phyloP scores from a whole-genome alignment of 2,329 filamentous ascomycete species.

The Aspergillus intermedius region DNA sequence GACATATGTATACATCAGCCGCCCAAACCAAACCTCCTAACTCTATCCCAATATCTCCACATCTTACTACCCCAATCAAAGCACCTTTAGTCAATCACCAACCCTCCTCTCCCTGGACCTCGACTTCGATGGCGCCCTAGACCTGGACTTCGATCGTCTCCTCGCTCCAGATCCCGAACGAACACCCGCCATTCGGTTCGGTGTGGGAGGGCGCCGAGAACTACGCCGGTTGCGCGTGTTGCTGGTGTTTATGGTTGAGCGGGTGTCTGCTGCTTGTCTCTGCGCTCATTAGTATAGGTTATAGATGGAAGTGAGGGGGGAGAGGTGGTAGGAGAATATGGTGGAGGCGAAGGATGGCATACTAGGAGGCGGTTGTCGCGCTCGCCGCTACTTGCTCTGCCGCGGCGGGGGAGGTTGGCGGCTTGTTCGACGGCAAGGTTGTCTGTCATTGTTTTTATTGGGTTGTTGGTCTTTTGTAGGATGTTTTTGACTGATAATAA shows the following conservation, averaged over 20 bases:
- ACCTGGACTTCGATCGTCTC: slow-evolving; percentile 7
- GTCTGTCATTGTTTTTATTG: neutral
- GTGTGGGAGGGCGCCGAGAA: slow-evolving; percentile 11
- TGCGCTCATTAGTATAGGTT: neutral
- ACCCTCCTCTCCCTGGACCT: neutral
- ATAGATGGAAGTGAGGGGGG: too few relatives aligned
- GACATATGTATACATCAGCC: too few relatives aligned
- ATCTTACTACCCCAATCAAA: neutral
- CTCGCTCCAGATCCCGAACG: slow-evolving; percentile 14
- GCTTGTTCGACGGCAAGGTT: neutral
- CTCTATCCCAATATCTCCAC: too few relatives aligned
- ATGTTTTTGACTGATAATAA: too few relatives aligned
- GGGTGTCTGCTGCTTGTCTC: slow-evolving; percentile 2
- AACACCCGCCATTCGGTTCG: slow-evolving; percentile 7
- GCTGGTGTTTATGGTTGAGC: slow-evolving; percentile 1
- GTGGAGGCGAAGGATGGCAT: neutral
- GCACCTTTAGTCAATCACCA: neutral
- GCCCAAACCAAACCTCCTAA: too few relatives aligned
- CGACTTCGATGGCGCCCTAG: neutral
- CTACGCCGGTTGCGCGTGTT: slow-evolving; percentile 2
- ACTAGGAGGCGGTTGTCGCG: neutral
- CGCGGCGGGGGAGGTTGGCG: neutral
- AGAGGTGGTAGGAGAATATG: too few relatives aligned
- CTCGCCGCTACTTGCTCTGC: neutral
- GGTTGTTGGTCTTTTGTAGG: neutral